A percentile compares a stretch with the other conserved stretches of the same genome.
phyloP scores from a whole-genome alignment of 2,329 filamentous ascomycete species.

The Pseudogymnoascus sp. region DNA sequence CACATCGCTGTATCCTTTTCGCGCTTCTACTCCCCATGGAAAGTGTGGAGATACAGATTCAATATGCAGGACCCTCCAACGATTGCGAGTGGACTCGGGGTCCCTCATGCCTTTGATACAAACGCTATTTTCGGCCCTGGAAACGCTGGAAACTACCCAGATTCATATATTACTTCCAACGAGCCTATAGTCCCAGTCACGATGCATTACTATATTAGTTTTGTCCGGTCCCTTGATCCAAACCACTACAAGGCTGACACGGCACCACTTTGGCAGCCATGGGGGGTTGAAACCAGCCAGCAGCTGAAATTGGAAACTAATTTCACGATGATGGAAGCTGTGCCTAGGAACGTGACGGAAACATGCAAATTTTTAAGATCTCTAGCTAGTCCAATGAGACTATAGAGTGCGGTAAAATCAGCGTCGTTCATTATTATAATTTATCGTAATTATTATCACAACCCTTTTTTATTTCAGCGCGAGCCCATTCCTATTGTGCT shows the following conservation, averaged over 20 bases:
- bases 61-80: constrained; percentile 33
- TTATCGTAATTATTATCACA: no score
- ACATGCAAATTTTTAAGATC: constrained; percentile 25
- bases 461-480: no score
- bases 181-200: constrained; percentile 19
- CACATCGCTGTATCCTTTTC: constrained; percentile 10
- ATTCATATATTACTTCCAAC: constrained; percentile 26
- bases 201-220: constrained; percentile 34
- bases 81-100: constrained; percentile 27
- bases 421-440: background rate
- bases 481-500: no score
- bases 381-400: constrained; percentile 16
- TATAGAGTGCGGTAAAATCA: background rate
- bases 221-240: constrained; percentile 31
- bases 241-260: constrained; percentile 26
- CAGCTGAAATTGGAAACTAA: constrained; percentile 18
- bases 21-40: background rate
- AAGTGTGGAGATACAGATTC: constrained; percentile 30
- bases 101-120: constrained; percentile 28
- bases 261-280: constrained; percentile 19
- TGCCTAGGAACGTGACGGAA: constrained; percentile 18
- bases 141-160: constrained; percentile 19
- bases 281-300: background rate
- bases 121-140: constrained; percentile 29
- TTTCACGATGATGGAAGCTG: constrained; percentile 23